Evolutionary conservation across 495 filamentous ascomycete genomes (phyloP).

Genomic region (Bombardia bombarda): DNA sequence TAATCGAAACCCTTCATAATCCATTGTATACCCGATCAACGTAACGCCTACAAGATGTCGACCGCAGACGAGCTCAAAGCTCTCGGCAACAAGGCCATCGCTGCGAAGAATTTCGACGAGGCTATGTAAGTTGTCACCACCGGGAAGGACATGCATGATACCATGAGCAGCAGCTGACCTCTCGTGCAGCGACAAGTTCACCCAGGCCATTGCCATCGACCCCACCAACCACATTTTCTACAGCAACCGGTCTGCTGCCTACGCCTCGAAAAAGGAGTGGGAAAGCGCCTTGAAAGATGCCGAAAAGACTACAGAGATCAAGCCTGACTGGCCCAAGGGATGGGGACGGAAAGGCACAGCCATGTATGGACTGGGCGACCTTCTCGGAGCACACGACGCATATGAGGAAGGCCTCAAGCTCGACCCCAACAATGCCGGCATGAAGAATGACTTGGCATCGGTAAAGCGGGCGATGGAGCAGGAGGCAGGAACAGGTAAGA

Average conservation of each 20-base stretch:
- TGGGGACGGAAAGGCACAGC: conserved; percentile 89
- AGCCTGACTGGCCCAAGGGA: conserved; percentile 97
- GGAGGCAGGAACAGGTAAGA: conserved; percentile 53
- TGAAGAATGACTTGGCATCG: conserved; percentile 75
- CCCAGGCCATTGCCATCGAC: conserved; percentile 84
- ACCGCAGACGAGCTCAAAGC: conserved; percentile 71
- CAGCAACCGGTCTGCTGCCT: conserved; percentile 96
- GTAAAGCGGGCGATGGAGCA: conserved; percentile 88
- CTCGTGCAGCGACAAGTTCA: conserved; percentile 74
- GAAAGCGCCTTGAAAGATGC: conserved; percentile 80
- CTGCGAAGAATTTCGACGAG: conserved; percentile 90
- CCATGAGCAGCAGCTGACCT: neutral
- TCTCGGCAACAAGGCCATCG: conserved; percentile 95
- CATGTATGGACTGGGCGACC: conserved; percentile 75
- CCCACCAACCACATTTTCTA: conserved; percentile 90
- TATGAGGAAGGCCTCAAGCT: conserved; percentile 88
- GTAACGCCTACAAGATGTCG: conserved; percentile 24
- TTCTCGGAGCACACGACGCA: conserved; percentile 75
- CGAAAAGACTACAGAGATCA: conserved; percentile 83
- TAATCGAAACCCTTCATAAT: neutral
- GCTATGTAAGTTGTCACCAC: conserved; percentile 79
- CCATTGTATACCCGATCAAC: neutral
- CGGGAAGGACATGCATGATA: too few relatives aligned
- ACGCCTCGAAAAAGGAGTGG: conserved; percentile 83
- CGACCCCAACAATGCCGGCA: conserved; percentile 85